phyloP scores from a whole-genome alignment of 495 filamentous ascomycete genomes.

The Chaetomium tenue region DNA sequence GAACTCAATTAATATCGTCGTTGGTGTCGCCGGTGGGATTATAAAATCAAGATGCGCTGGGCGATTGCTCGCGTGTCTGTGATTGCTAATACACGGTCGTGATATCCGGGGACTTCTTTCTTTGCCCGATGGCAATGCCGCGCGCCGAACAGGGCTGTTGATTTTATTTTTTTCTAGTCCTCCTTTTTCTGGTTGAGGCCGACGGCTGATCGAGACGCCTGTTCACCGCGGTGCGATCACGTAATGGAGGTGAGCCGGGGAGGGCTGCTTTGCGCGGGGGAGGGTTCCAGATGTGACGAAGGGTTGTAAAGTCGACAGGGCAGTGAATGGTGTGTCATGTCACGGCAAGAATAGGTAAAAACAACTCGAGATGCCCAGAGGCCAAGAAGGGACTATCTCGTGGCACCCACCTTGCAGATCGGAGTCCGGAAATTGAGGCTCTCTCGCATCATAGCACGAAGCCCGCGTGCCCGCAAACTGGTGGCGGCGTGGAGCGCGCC shows the following conservation, averaged over 20 bases:
- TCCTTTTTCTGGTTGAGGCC: neutral
- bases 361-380: neutral
- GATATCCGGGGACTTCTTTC: neutral
- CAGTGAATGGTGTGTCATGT: neutral
- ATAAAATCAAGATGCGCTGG: neutral
- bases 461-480: neutral
- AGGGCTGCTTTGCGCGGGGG: neutral
- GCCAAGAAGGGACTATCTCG: slow-evolving; percentile 8
- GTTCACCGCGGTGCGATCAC: neutral
- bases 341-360: neutral
- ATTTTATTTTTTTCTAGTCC: neutral
- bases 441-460: neutral
- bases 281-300: too few species aligned
- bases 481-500: slow-evolving; percentile 3
- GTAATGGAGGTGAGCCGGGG: neutral
- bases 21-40: neutral
- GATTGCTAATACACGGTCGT: slow-evolving; percentile 6
- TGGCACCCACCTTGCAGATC: neutral
- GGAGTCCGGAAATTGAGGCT: slow-evolving; percentile 12
- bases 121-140: neutral
- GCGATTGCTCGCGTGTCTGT: slow-evolving; percentile 1
- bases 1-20: neutral
- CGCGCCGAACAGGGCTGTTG: neutral
- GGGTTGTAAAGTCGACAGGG: neutral
- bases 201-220: slow-evolving; percentile 5